Conservation (phyloP, 257 asterid species). For the Echites panduratus region DNA sequence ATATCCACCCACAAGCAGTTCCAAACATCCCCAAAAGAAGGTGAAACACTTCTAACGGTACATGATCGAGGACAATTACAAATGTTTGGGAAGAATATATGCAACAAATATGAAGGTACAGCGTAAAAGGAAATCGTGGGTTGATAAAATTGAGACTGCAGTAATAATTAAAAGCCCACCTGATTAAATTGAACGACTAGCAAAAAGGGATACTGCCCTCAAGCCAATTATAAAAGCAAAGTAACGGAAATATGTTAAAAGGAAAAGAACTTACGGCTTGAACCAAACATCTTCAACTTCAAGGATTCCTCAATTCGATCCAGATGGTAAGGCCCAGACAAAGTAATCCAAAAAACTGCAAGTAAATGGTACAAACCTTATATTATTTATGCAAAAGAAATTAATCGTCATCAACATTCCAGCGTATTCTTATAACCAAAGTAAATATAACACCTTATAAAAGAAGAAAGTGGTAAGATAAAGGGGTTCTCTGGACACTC, state of each 20-base stretch:
- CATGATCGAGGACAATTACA: too few species aligned
- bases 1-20: too few species aligned
- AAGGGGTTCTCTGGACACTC: not conserved
- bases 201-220: not conserved
- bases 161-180: not conserved
- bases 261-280: conserved; percentile 22
- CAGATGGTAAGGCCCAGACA: not conserved
- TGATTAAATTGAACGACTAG: too few species aligned
- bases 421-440: not conserved
- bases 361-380: not conserved
- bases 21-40: too few species aligned
- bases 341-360: not conserved
- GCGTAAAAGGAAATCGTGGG: not conserved
- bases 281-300: conserved; percentile 26
- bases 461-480: not conserved
- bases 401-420: not conserved
- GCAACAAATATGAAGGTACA: not conserved
- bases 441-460: not conserved
- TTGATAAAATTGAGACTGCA: too few species aligned
- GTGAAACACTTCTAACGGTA: too few species aligned
- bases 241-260: not conserved
- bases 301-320: not conserved
- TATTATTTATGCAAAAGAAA: not conserved
- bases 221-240: not conserved
- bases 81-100: not conserved